A percentile compares a stretch with the other conserved stretches of the same genome.
These are phyloP conservation scores for Paulownia fortunei DNA, from an alignment of 257 asterid genomes.

Conservation along the genomic window DNA sequence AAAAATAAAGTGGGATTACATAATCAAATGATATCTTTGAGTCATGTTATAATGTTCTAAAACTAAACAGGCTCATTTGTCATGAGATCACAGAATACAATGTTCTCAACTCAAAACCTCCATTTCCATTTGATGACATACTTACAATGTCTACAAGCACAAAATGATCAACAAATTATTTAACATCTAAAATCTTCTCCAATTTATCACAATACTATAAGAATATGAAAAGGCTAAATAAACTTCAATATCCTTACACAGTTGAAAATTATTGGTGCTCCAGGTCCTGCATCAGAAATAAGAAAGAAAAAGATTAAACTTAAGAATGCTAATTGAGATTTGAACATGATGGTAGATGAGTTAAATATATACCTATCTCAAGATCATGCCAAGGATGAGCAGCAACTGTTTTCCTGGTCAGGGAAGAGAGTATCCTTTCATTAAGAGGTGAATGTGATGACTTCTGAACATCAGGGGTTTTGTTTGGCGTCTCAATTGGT, in stretches of 20 bases:
- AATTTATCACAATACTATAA: neutral
- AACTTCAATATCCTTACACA: slow-evolving; percentile 62
- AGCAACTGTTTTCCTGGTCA: slow-evolving; percentile 81
- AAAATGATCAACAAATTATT: neutral
- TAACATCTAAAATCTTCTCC: slow-evolving; percentile 18
- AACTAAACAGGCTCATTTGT: neutral
- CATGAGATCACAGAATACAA: slow-evolving; percentile 10
- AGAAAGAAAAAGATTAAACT: slow-evolving; percentile 18
- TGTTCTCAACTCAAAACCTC: slow-evolving; percentile 20
- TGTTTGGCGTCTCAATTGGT: slow-evolving; percentile 52
- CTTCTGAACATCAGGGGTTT: slow-evolving; percentile 37
- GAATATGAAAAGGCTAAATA: slow-evolving; percentile 19
- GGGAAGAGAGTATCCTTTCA: slow-evolving; percentile 87
- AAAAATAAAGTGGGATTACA: neutral
- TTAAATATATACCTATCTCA: slow-evolving; percentile 69
- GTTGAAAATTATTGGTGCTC: slow-evolving; percentile 79
- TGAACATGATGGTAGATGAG: slow-evolving; percentile 23
- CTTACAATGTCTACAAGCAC: neutral
- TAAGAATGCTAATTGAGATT: slow-evolving; percentile 1
- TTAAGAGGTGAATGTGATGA: slow-evolving; percentile 68
- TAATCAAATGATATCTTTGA: neutral
- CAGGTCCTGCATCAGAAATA: slow-evolving; percentile 76
- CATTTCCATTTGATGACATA: neutral
- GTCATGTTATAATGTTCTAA: neutral
- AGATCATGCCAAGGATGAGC: slow-evolving; percentile 99